phyloP scores from a whole-genome alignment of 148 eudicot genomes.

The Fagopyrum tataricum region DNA sequence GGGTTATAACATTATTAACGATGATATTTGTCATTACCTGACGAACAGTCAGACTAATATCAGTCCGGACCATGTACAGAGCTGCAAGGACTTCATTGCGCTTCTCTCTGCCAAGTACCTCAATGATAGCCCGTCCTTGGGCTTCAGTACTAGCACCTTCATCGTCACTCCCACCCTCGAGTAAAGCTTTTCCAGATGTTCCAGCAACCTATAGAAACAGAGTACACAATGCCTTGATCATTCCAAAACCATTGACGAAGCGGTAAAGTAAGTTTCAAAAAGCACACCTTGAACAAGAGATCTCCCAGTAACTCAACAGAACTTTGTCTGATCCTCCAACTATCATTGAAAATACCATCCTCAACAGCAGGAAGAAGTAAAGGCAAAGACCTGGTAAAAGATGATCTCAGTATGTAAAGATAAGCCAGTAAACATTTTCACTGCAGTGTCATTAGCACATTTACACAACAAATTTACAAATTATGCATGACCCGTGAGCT shows the following conservation, averaged over 20 bases:
- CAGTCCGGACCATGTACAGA: slow-evolving; percentile 96
- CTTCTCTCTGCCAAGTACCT: slow-evolving; percentile 88
- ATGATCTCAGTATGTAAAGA: not conserved
- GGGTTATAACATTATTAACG: not conserved
- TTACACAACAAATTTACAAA: not conserved
- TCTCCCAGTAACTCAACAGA: slow-evolving; percentile 95
- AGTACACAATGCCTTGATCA: not conserved
- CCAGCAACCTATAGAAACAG: slow-evolving; percentile 68
- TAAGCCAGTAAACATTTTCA: not conserved
- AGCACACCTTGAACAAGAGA: slow-evolving; percentile 78
- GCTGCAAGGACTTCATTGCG: slow-evolving; percentile 99
- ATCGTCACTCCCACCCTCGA: slow-evolving; percentile 99
- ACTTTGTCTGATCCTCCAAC: slow-evolving; percentile 96
- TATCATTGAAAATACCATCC: slow-evolving; percentile 97
- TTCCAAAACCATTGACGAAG: not conserved
- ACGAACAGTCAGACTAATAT: slow-evolving; percentile 88
- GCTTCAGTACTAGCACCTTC: slow-evolving; percentile 99
- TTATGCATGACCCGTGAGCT: not conserved
- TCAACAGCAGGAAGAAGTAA: slow-evolving; percentile 99
- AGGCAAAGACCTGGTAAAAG: slow-evolving; percentile 68
- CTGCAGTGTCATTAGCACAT: not conserved
- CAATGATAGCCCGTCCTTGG: slow-evolving; percentile 96
- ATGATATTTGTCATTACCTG: slow-evolving; percentile 48
- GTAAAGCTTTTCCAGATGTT: slow-evolving; percentile 96
- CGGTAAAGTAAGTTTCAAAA: not conserved